Conservation (phyloP, 768 basidiomycete species). For the Cystoderma amianthinum region DNA sequence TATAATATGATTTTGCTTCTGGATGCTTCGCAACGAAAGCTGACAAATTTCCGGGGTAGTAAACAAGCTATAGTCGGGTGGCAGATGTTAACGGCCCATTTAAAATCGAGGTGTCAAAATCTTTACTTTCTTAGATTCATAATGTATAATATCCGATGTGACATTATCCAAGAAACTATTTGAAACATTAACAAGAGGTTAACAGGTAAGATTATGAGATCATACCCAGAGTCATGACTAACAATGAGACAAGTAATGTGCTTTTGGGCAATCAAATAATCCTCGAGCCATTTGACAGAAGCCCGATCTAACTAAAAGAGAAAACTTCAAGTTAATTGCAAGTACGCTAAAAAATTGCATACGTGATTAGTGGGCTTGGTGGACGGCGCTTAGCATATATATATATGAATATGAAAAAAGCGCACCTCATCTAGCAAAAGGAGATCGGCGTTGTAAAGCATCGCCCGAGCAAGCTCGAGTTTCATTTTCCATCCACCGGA, state of each 20-base stretch:
- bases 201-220: constrained; percentile 5
- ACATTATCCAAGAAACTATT: constrained; percentile 87
- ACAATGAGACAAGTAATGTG: constrained; percentile 89
- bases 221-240: constrained; percentile 93
- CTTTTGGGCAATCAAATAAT: constrained; percentile 76
- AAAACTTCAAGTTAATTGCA: constrained; percentile 5
- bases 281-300: constrained; percentile 89
- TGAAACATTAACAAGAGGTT: background rate
- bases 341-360: constrained; percentile 17
- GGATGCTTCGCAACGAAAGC: constrained; percentile 86
- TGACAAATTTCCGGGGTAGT: constrained; percentile 91
- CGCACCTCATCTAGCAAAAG: constrained; percentile 78
- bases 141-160: constrained; percentile 96
- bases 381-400: background rate
- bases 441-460: constrained; percentile 91
- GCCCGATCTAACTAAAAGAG: constrained; percentile 66
- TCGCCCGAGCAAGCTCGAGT: constrained; percentile 90
- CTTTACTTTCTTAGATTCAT: constrained; percentile 90
- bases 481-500: constrained; percentile 99
- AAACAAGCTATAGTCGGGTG: constrained; percentile 76
- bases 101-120: too few relatives aligned
- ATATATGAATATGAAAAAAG: constrained; percentile 4
- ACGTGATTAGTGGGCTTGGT: constrained; percentile 85
- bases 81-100: too few relatives aligned
- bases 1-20: constrained; percentile 95